Evolutionary conservation across 495 filamentous ascomycete species (phyloP).

Genomic region (Aspergillus coremiiformis): DNA sequence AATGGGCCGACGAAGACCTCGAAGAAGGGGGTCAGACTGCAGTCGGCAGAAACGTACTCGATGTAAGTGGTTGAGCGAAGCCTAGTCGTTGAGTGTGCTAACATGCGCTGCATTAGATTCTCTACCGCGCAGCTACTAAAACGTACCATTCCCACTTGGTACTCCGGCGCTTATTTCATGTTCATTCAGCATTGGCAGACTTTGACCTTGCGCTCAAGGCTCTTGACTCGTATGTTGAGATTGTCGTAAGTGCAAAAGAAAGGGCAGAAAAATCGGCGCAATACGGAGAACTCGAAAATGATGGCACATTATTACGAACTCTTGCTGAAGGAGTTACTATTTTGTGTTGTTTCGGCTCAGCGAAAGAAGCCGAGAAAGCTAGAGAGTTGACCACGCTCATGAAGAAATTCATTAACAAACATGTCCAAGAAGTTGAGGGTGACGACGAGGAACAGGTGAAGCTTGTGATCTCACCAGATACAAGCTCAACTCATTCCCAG

Average conservation of each 20-base stretch:
- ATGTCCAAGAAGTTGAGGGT: conserved; percentile 27
- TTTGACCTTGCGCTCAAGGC: conserved; percentile 82
- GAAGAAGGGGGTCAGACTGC: conserved; percentile 68
- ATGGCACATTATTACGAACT: conserved; percentile 66
- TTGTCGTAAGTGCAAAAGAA: conserved; percentile 73
- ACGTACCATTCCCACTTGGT: conserved; percentile 90
- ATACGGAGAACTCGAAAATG: conserved; percentile 69
- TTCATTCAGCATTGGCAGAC: conserved; percentile 78
- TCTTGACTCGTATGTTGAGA: conserved; percentile 81
- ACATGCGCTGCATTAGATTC: conserved; percentile 40
- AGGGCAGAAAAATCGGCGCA: conserved; percentile 71
- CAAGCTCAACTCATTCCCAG: conserved; percentile 18
- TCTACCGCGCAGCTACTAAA: conserved; percentile 83
- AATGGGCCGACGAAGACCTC: conserved; percentile 68
- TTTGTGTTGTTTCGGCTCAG: conserved; percentile 72
- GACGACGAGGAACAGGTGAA: conserved; percentile 25
- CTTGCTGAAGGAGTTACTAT: conserved; percentile 69
- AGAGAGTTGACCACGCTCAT: conserved; percentile 56
- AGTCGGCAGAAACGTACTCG: conserved; percentile 64
- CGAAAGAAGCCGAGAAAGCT: conserved; percentile 69
- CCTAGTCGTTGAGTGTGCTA: background rate
- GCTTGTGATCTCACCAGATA: conserved; percentile 17
- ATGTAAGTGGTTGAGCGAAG: conserved; percentile 38
- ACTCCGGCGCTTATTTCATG: conserved; percentile 77
- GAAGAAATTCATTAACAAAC: conserved; percentile 55